Conservation (phyloP, 106 monocot species). For the Vanilla planifolia region DNA sequence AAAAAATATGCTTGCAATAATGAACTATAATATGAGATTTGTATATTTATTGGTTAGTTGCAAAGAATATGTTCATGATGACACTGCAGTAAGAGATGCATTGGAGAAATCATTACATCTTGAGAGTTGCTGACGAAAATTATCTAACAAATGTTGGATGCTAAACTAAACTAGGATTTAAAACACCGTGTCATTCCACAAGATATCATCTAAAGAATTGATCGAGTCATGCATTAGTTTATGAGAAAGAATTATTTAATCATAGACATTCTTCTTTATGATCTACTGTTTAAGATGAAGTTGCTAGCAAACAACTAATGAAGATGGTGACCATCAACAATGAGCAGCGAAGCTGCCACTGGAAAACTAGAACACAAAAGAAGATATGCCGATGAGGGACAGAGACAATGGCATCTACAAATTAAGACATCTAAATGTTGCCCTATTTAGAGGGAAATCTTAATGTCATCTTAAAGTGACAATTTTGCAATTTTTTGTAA, state of each 20-base stretch:
- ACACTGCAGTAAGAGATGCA: neutral
- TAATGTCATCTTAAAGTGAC: neutral
- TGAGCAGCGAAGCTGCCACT: no score
- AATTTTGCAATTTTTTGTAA: neutral
- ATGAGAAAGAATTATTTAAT: slow-evolving; percentile 1
- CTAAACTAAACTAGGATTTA: neutral
- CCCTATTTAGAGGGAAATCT: neutral
- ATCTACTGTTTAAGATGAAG: no score
- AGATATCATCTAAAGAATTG: slow-evolving; percentile 6
- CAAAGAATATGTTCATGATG: neutral
- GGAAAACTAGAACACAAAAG: no score
- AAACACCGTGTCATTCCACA: neutral
- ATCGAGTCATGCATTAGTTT: no score
- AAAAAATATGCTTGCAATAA: neutral
- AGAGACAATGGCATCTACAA: no score
- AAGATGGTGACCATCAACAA: no score
- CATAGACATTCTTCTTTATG: neutral
- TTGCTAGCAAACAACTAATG: no score
- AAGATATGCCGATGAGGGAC: no score
- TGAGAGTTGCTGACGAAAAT: neutral
- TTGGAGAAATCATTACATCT: neutral
- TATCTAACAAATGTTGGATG: neutral
- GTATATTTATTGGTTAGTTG: neutral
- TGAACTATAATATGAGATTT: neutral
- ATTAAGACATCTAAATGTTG: no score